Conservation (phyloP, 805 yeast species). For the Cyberlindnera xylosilytica region DNA sequence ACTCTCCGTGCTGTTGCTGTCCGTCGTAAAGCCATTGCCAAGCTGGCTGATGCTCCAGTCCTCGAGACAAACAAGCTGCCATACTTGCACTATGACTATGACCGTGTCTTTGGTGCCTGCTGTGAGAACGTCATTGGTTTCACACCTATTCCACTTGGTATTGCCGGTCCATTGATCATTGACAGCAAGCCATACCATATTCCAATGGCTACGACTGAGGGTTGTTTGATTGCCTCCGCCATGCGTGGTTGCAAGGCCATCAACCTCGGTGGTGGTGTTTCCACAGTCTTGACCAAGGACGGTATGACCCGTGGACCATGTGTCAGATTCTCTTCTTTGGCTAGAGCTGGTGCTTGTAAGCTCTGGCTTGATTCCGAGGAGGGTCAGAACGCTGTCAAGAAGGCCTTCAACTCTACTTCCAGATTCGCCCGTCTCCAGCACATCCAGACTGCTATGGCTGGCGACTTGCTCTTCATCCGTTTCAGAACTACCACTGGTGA, state of each 20-base stretch:
- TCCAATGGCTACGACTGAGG: slow-evolving; percentile 99
- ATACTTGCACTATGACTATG: slow-evolving; percentile 80
- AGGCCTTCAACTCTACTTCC: slow-evolving; percentile 93
- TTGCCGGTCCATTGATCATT: slow-evolving; percentile 93
- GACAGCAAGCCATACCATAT: slow-evolving; percentile 87
- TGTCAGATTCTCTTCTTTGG: slow-evolving; percentile 79
- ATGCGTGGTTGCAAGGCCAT: slow-evolving; percentile 99
- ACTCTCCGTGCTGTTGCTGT: slow-evolving; percentile 89
- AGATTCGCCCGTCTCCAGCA: slow-evolving; percentile 94
- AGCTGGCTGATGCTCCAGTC: slow-evolving; percentile 76
- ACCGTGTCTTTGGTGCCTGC: slow-evolving; percentile 97
- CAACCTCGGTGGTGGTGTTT: slow-evolving; percentile 94
- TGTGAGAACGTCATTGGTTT: slow-evolving; percentile 98
- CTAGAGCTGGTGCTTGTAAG: slow-evolving; percentile 92
- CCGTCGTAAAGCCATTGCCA: slow-evolving; percentile 90
- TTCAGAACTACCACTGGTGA: slow-evolving; percentile 99
- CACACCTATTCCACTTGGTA: slow-evolving; percentile 95
- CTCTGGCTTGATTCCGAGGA: slow-evolving; percentile 94
- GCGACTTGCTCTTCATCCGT: slow-evolving; percentile 81
- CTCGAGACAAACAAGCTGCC: slow-evolving; percentile 74
- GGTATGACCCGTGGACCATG: slow-evolving; percentile 99
- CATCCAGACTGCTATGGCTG: slow-evolving; percentile 91
- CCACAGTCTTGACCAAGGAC: slow-evolving; percentile 87
- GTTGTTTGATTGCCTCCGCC: slow-evolving; percentile 96
- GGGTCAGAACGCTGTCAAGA: slow-evolving; percentile 77